These are phyloP conservation scores for Lepidium africanum DNA, from an alignment of 345 rosid species.

Conservation along the genomic window DNA sequence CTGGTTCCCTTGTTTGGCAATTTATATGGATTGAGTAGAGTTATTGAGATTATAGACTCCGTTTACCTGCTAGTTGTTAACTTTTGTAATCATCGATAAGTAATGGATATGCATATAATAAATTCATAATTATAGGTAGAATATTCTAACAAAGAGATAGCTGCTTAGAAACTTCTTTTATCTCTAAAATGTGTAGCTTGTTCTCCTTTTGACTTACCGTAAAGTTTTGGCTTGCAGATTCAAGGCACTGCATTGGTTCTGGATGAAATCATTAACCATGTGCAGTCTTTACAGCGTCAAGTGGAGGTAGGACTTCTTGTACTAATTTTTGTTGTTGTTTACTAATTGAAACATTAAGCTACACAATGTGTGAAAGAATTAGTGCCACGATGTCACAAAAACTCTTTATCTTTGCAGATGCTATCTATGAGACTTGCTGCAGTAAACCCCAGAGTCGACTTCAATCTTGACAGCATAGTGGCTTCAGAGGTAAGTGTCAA, in stretches of 20 bases:
- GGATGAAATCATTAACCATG: conserved; percentile 96
- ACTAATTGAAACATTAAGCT: background rate
- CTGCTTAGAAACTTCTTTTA: background rate
- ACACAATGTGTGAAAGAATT: background rate
- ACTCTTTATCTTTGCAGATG: conserved; percentile 44
- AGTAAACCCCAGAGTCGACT: conserved; percentile 71
- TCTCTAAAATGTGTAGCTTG: background rate
- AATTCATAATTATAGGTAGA: background rate
- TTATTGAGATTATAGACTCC: background rate
- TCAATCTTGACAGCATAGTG: conserved; percentile 57
- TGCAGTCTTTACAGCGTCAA: conserved; percentile 80
- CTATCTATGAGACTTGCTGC: conserved; percentile 93
- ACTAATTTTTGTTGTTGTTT: background rate
- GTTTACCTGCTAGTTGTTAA: background rate
- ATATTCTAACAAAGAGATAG: background rate
- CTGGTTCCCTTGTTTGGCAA: background rate
- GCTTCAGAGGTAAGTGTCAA: conserved; percentile 68
- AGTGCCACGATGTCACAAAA: background rate
- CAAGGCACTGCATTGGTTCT: conserved; percentile 89
- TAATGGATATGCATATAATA: background rate
- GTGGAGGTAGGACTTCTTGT: conserved; percentile 68
- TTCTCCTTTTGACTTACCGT: conserved; percentile 9
- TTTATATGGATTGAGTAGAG: background rate
- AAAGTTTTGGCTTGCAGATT: conserved; percentile 47
- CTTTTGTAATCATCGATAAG: background rate